Evolutionary conservation across 2,329 filamentous ascomycete species (phyloP).

Genomic region (Colletotrichum liaoningense): DNA sequence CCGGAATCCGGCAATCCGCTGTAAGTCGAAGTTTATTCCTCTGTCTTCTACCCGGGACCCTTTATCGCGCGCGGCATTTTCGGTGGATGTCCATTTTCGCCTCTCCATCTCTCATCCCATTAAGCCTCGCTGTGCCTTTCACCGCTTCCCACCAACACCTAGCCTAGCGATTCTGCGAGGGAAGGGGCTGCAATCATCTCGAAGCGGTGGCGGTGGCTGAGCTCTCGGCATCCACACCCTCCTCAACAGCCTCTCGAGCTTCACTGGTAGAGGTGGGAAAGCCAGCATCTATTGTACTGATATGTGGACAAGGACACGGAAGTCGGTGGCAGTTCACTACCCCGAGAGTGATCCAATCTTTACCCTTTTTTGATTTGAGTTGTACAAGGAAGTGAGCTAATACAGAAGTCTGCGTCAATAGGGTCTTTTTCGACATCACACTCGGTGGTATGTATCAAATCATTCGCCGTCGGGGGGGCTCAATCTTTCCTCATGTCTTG

Average conservation of each 20-base stretch:
- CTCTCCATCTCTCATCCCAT: background rate
- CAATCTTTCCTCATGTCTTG: conserved; percentile 40
- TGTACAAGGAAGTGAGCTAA: conserved; percentile 18
- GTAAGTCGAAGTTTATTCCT: conserved; percentile 47
- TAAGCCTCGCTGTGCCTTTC: background rate
- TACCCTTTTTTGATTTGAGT: background rate
- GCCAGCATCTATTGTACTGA: background rate
- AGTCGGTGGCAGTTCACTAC: background rate
- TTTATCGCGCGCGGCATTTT: background rate
- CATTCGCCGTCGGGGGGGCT: conserved; percentile 36
- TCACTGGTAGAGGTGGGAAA: background rate
- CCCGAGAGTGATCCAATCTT: background rate
- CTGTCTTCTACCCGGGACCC: background rate
- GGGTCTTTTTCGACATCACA: conserved; percentile 82
- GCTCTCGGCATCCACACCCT: conserved; percentile 18
- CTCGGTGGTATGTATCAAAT: conserved; percentile 71
- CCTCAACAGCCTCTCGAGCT: background rate
- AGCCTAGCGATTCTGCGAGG: background rate
- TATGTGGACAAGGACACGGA: background rate
- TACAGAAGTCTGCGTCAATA: conserved; percentile 40
- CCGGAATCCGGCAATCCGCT: conserved; percentile 60
- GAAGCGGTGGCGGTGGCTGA: conserved; percentile 12
- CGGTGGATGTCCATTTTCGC: conserved; percentile 6
- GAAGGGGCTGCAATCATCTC: background rate
- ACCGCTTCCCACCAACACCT: background rate